phyloP scores from a whole-genome alignment of 2,329 filamentous ascomycete genomes.

The Botrytis tulipae region DNA sequence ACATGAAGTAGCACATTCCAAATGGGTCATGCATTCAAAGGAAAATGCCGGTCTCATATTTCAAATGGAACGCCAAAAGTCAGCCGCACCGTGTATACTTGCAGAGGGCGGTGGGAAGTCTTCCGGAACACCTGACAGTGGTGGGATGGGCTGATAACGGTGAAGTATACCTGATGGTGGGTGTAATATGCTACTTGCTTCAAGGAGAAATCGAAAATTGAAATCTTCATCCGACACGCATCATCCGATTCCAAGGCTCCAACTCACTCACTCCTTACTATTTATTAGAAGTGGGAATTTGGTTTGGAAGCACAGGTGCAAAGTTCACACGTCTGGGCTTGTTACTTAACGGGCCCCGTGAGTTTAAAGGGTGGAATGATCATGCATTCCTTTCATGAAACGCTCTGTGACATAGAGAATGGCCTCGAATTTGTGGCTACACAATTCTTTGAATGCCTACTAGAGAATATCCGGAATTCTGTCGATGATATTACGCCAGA shows the following conservation, averaged over 20 bases:
- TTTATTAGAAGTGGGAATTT: not conserved
- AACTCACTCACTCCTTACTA: not conserved
- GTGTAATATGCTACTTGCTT: not conserved
- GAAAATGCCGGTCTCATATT: slow-evolving; percentile 1
- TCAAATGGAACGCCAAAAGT: not conserved
- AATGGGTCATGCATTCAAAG: not conserved
- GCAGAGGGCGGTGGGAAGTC: not conserved
- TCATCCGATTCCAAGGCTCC: not conserved
- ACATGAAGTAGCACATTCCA: not conserved
- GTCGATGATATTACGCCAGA: not conserved
- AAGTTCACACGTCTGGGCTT: too few species aligned
- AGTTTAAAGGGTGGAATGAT: not conserved
- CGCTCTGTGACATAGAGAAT: not conserved
- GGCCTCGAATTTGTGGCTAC: not conserved
- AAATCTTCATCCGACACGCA: not conserved
- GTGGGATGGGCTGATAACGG: slow-evolving; percentile 11
- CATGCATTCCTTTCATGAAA: not conserved
- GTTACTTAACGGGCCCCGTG: not conserved
- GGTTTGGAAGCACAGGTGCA: not conserved
- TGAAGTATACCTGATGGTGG: not conserved
- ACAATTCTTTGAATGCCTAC: not conserved
- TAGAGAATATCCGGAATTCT: not conserved
- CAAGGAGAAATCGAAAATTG: not conserved
- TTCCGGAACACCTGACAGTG: not conserved
- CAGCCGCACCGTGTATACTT: slow-evolving; percentile 12